These are phyloP conservation scores for Paramecium bursaria DNA, from an alignment of 73 alveolate genomes.

Conservation along the genomic window DNA sequence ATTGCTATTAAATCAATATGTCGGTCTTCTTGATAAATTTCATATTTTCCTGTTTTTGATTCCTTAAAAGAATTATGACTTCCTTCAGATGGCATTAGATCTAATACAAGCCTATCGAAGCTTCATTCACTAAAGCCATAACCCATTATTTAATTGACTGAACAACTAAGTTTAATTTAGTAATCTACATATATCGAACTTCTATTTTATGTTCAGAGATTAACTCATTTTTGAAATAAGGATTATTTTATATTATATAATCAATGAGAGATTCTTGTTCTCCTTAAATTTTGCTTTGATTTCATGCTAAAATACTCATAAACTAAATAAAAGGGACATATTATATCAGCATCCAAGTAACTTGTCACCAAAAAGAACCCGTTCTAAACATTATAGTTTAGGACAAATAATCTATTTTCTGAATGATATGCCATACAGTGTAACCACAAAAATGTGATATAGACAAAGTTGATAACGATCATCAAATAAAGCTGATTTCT, in stretches of 20 bases:
- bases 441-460: conserved; percentile 28
- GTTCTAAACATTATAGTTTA: conserved; percentile 17
- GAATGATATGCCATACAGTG: conserved; percentile 26
- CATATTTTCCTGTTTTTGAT: neutral
- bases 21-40: neutral
- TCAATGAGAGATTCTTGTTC: neutral
- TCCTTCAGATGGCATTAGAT: conserved; percentile 37
- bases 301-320: neutral
- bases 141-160: conserved; percentile 20
- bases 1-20: neutral
- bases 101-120: conserved; percentile 37
- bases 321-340: conserved; percentile 22
- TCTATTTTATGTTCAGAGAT: too few species aligned
- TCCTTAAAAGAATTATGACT: neutral
- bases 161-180: neutral
- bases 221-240: too few species aligned
- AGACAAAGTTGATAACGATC: neutral
- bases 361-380: neutral
- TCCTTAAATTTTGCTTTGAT: conserved; percentile 8
- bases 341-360: conserved; percentile 11
- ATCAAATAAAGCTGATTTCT: neutral
- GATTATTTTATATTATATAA: neutral
- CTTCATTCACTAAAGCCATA: conserved; percentile 4
- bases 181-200: too few species aligned
- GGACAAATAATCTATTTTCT: conserved; percentile 30